Percentiles rank a stretch among this genome's conserved stretches.
phyloP scores from a whole-genome alignment of 371 early-diverging fungal species.

The Actinomortierella wolfii region DNA sequence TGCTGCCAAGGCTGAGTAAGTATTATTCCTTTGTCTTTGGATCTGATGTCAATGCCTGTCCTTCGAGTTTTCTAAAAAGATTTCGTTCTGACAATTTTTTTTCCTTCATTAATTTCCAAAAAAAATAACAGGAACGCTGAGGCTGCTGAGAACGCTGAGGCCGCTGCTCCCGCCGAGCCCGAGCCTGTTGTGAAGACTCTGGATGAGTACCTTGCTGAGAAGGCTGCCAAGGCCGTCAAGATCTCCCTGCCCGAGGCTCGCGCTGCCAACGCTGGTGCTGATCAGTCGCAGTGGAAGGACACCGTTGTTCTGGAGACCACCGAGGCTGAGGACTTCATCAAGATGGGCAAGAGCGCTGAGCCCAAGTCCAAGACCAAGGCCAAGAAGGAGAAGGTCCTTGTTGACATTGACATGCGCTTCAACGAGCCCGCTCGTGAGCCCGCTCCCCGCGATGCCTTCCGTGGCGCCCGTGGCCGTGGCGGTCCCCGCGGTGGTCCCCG shows the following conservation, averaged over 20 bases:
- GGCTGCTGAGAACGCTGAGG: conserved; percentile 41
- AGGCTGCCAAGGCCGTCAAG: conserved; percentile 58
- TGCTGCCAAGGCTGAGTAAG: conserved; percentile 35
- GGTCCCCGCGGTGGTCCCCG: conserved; percentile 42
- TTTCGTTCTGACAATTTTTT: neutral
- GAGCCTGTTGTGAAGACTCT: conserved; percentile 79
- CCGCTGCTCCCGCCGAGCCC: conserved; percentile 57
- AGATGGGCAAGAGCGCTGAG: conserved; percentile 59
- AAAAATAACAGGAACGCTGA: conserved; percentile 13
- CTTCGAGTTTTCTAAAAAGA: neutral
- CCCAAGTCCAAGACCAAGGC: conserved; percentile 50
- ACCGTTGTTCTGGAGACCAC: conserved; percentile 68
- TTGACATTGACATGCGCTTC: conserved; percentile 65
- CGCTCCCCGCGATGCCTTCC: conserved; percentile 33
- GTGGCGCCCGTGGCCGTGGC: conserved; percentile 31
- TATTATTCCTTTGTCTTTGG: conserved; percentile 6
- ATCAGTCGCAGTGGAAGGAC: conserved; percentile 80
- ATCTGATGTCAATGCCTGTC: conserved; percentile 15
- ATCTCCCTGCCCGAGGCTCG: conserved; percentile 67
- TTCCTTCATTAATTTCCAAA: conserved; percentile 1
- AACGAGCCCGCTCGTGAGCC: conserved; percentile 50
- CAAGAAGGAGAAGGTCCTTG: conserved; percentile 59
- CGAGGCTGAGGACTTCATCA: conserved; percentile 66
- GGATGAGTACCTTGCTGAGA: conserved; percentile 79
- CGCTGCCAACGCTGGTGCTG: conserved; percentile 83